Evolutionary conservation across 371 early-diverging fungal genomes (phyloP), one percentile per base, ranked within the genome.

Genomic region (Paramicrosporidium saccamoebae): DNA sequence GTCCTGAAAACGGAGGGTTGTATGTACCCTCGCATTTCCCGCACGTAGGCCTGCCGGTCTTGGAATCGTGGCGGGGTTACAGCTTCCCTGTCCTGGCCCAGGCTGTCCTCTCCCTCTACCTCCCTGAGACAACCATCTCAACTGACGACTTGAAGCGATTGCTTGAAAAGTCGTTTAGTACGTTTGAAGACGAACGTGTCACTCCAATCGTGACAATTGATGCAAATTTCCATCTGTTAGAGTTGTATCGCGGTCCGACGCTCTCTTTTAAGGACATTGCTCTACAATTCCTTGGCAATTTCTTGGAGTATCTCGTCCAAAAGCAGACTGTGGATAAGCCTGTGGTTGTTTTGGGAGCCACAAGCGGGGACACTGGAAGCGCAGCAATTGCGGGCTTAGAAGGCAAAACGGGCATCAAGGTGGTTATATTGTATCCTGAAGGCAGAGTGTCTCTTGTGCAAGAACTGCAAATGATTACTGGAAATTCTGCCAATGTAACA

Each of bases 241-340:
- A 90, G 48, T 56, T 90, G 18, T 82, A 77, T 64, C 84, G 79
- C 31, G 92, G 88, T 2, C 88, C 88, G 6, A 88, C 88, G 1
- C 79, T 78, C 46, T 86, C 86, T 10, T 90, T 90, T 52, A 90
- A 90, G 50, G 92, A 90, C 32, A 82, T 86, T 19, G 92, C 88
- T 4, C 51, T 86, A 31, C 92, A 90, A 46, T 67, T 81, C 30
- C 52, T 84, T 16, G 92, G 92, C 16, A 86, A 90, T 52, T 42
- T 88, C 32, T 90, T 90, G 36, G 84, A 90, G 47, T 88, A 64
- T 50, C 81, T 90, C 41, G 59, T 90, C 26, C 55, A 58, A 28
- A 58, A 77, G 32, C 54, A 58, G 29, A 73, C 73, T 33, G 35
- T 35, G 5, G 35, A 34, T 4, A 42, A 52, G 19, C 31, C 46